Evolutionary conservation across 768 basidiomycete genomes (phyloP).

Genomic region (Exsudoporus frostii): DNA sequence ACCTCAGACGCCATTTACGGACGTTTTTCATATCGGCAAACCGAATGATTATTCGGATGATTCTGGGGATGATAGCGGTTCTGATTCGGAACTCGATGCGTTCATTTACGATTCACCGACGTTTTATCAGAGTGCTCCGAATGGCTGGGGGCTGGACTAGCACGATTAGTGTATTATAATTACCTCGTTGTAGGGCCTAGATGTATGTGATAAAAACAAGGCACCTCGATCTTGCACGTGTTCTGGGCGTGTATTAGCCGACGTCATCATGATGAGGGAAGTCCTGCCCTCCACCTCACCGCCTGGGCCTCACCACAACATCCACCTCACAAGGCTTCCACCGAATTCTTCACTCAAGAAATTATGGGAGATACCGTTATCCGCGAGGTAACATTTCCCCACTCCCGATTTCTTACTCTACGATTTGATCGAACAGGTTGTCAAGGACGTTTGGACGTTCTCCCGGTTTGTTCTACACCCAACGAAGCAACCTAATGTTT

Average conservation of each 20-base stretch:
- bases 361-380: constrained; percentile 38
- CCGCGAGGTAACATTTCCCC: constrained; percentile 36
- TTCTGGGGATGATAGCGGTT: constrained; percentile 44
- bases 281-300: constrained; percentile 14
- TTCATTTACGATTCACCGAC: constrained; percentile 60
- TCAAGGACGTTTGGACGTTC: constrained; percentile 60
- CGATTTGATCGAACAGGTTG: constrained; percentile 35
- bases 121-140: constrained; percentile 44
- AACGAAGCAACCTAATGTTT: neutral
- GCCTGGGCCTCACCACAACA: constrained; percentile 14
- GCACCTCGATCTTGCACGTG: constrained; percentile 9
- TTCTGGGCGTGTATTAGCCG: constrained; percentile 10
- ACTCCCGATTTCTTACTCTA: neutral
- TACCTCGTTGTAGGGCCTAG: neutral
- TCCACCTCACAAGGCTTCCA: constrained; percentile 12
- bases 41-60: constrained; percentile 37
- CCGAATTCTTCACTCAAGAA: constrained; percentile 4
- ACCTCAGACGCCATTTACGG: constrained; percentile 78
- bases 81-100: constrained; percentile 44
- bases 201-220: neutral
- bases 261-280: constrained; percentile 15
- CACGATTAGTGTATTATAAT: neutral
- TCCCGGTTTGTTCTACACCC: constrained; percentile 43
- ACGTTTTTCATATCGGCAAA: constrained; percentile 63
- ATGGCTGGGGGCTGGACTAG: constrained; percentile 34